Evolutionary conservation across 1,139 yeast genomes (phyloP).

Genomic region (Candida pseudoviswanathii): DNA sequence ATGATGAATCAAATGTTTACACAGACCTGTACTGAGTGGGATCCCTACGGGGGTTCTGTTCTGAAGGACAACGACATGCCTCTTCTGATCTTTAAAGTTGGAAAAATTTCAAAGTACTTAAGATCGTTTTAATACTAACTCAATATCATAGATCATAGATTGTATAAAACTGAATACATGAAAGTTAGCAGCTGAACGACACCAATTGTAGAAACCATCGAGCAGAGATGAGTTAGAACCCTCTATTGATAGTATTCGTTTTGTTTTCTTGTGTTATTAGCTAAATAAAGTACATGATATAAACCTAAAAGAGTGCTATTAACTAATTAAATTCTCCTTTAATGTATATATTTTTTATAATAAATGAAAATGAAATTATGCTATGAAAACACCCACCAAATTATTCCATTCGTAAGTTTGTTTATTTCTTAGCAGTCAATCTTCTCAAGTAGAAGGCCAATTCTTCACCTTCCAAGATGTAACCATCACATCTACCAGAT

Average conservation of each 20-base stretch:
- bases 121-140: background rate
- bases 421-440: slow-evolving; percentile 98
- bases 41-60: slow-evolving; percentile 14
- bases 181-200: background rate
- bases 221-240: background rate
- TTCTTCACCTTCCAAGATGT: slow-evolving; percentile 99
- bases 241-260: background rate
- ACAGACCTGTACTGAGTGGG: slow-evolving; percentile 64
- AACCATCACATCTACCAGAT: slow-evolving; percentile 99
- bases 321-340: slow-evolving; percentile 1
- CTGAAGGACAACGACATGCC: slow-evolving; percentile 46
- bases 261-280: slow-evolving; percentile 2
- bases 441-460: slow-evolving; percentile 99
- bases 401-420: slow-evolving; percentile 14
- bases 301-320: slow-evolving; percentile 3
- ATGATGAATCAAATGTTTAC: slow-evolving; percentile 30
- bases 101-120: slow-evolving; percentile 12
- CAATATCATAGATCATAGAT: background rate
- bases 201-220: background rate
- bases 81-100: slow-evolving; percentile 24
- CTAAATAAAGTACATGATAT: slow-evolving; percentile 9
- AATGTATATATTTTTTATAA: slow-evolving; percentile 5
- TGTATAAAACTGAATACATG: background rate
- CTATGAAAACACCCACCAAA: slow-evolving; percentile 1
- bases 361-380: slow-evolving; percentile 6